Evolutionary conservation across 2,329 filamentous ascomycete genomes (phyloP).

Genomic region (Arthrobotrys pseudoclavata): DNA sequence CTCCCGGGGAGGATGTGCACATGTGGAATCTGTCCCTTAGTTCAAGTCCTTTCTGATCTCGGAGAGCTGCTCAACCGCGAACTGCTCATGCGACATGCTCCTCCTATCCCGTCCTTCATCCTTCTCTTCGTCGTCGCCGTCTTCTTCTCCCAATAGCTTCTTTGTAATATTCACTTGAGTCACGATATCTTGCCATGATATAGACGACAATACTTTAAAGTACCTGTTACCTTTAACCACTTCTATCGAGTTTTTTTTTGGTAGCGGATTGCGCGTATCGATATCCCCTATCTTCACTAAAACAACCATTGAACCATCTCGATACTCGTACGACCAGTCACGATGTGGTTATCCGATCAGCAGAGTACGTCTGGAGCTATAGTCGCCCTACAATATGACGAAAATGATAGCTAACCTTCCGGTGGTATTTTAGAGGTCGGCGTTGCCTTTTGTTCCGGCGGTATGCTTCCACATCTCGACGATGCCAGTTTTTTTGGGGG

Average conservation of each 20-base stretch:
- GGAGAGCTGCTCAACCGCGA: background rate
- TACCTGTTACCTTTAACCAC: background rate
- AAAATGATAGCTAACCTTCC: constrained; percentile 61
- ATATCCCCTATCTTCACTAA: constrained; percentile 18
- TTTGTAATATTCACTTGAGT: constrained; percentile 3
- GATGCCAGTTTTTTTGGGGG: background rate
- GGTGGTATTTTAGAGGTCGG: constrained; percentile 80
- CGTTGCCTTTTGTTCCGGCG: constrained; percentile 96
- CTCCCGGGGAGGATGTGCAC: background rate
- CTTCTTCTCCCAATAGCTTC: background rate
- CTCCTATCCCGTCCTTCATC: background rate
- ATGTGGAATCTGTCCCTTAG: constrained; percentile 51
- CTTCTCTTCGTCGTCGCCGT: background rate
- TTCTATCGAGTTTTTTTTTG: constrained; percentile 19
- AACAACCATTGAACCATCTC: constrained; percentile 2
- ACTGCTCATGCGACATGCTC: constrained; percentile 39
- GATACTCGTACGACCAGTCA: constrained; percentile 66
- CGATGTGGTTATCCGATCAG: constrained; percentile 93
- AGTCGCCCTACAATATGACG: constrained; percentile 7
- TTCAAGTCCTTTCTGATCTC: background rate
- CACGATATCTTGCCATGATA: constrained; percentile 21
- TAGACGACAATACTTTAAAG: background rate
- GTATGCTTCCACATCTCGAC: constrained; percentile 73
- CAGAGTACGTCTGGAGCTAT: constrained; percentile 78
- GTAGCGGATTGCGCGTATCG: constrained; percentile 1